Percentiles rank a stretch among this genome's conserved stretches.
phyloP scores from a whole-genome alignment of 306 rosid genomes.

The Dalbergia cochinchinensis region DNA sequence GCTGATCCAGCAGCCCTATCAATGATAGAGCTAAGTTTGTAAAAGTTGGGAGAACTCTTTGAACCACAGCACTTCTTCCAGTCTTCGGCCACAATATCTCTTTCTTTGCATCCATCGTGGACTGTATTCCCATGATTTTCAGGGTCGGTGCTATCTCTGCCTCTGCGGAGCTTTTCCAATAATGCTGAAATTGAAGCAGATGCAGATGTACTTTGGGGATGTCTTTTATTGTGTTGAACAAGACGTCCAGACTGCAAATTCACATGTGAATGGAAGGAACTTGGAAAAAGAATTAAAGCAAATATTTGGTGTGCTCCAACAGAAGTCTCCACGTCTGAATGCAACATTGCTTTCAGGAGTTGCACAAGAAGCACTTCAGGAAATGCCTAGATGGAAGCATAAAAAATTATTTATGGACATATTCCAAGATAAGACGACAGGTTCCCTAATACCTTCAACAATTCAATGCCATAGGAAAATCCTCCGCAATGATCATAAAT shows the following conservation, averaged over 20 bases:
- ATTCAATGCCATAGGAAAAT: slow-evolving; percentile 5
- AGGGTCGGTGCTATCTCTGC: slow-evolving; percentile 60
- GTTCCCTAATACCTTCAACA: neutral
- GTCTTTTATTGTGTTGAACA: slow-evolving; percentile 68
- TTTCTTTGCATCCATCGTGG: slow-evolving; percentile 63
- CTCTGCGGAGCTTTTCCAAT: slow-evolving; percentile 90
- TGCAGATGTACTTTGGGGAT: slow-evolving; percentile 71
- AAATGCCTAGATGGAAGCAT: slow-evolving; percentile 67
- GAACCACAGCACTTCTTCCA: slow-evolving; percentile 69
- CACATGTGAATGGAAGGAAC: slow-evolving; percentile 64
- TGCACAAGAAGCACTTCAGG: slow-evolving; percentile 93
- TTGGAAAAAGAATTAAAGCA: slow-evolving; percentile 80
- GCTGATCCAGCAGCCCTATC: slow-evolving; percentile 69
- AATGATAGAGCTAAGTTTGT: slow-evolving; percentile 71
- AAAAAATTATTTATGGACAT: slow-evolving; percentile 12
- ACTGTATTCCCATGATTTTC: slow-evolving; percentile 54
- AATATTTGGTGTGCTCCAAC: slow-evolving; percentile 95
- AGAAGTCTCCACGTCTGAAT: slow-evolving; percentile 82
- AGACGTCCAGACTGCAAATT: slow-evolving; percentile 61
- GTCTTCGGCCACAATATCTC: slow-evolving; percentile 61
- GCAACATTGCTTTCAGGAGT: slow-evolving; percentile 87
- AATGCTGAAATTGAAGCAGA: slow-evolving; percentile 89
- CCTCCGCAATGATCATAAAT: neutral
- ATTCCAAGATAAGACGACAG: slow-evolving; percentile 21
- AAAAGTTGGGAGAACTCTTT: slow-evolving; percentile 75